Conservation (phyloP, 805 yeast species). For the Groenewaldozyma salmanticensis region DNA sequence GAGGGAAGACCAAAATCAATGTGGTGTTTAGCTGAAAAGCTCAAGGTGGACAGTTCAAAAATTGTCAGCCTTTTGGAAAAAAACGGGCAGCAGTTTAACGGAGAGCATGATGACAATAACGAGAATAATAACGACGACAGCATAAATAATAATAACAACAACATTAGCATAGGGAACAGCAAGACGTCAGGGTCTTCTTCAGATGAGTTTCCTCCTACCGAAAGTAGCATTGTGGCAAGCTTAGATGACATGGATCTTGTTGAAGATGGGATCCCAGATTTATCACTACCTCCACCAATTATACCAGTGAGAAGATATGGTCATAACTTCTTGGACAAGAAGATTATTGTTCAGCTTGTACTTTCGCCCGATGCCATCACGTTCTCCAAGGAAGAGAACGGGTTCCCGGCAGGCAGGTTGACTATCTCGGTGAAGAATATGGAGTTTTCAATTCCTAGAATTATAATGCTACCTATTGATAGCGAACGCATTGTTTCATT, state of each 20-base stretch:
- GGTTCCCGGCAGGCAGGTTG: slow-evolving; percentile 44
- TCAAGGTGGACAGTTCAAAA: slow-evolving; percentile 8
- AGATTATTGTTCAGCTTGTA: slow-evolving; percentile 69
- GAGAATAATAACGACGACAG: background rate
- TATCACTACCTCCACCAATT: slow-evolving; percentile 91
- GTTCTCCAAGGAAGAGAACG: slow-evolving; percentile 32
- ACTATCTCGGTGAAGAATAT: slow-evolving; percentile 63
- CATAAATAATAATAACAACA: background rate
- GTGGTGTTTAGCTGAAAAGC: slow-evolving; percentile 46
- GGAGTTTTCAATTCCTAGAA: slow-evolving; percentile 71
- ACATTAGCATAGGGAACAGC: background rate
- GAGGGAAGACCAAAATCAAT: slow-evolving; percentile 86
- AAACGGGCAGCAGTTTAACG: no score
- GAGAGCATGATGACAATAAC: no score
- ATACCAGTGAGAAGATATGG: slow-evolving; percentile 91
- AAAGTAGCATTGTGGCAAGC: slow-evolving; percentile 14
- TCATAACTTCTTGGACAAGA: slow-evolving; percentile 87
- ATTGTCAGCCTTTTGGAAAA: slow-evolving; percentile 1
- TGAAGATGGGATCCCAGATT: slow-evolving; percentile 72
- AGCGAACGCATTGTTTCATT: slow-evolving; percentile 63
- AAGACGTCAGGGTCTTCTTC: background rate
- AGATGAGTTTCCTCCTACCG: slow-evolving; percentile 1
- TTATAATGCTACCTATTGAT: slow-evolving; percentile 69
- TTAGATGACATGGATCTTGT: slow-evolving; percentile 27
- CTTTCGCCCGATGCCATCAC: slow-evolving; percentile 44